phyloP scores from a whole-genome alignment of 352 stramenopile genomes.

The Pythium sukuiense region DNA sequence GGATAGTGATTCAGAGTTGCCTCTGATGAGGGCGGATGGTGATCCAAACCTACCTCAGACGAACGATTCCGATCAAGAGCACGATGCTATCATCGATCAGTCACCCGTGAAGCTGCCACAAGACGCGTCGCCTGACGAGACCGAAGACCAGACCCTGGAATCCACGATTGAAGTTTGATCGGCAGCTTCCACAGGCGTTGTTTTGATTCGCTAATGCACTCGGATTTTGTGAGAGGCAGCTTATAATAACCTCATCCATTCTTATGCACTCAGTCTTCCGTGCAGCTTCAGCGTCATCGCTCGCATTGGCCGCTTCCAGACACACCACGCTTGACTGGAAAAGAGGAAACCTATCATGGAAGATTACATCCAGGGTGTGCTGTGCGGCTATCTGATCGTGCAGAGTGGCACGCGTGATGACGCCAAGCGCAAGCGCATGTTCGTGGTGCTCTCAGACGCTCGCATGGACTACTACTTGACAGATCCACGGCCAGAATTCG shows the following conservation, averaged over 20 bases:
- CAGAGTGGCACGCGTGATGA: constrained; percentile 49
- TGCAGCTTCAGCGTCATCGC: too few species aligned
- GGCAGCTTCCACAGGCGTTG: neutral
- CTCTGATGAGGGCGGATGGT: too few species aligned
- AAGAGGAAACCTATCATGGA: constrained; percentile 37
- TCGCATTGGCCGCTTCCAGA: too few species aligned
- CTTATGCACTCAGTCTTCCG: neutral
- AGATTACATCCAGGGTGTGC: constrained; percentile 68
- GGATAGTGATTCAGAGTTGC: neutral
- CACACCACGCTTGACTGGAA: too few species aligned
- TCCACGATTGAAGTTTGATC: neutral
- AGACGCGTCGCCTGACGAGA: neutral
- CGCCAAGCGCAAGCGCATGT: constrained; percentile 57
- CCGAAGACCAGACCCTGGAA: neutral
- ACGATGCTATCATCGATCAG: constrained; percentile 1
- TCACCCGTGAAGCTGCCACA: neutral
- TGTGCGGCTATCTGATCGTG: constrained; percentile 67
- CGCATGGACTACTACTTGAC: constrained; percentile 69
- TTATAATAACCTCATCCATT: neutral
- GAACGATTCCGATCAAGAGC: constrained; percentile 29
- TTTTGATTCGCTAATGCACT: neutral
- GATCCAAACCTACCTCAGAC: constrained; percentile 14
- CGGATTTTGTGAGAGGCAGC: neutral
- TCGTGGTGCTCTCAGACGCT: constrained; percentile 75
- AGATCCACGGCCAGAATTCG: constrained; percentile 64